phyloP scores from a whole-genome alignment of 768 basidiomycete species.

The Lentinula detonsa region DNA sequence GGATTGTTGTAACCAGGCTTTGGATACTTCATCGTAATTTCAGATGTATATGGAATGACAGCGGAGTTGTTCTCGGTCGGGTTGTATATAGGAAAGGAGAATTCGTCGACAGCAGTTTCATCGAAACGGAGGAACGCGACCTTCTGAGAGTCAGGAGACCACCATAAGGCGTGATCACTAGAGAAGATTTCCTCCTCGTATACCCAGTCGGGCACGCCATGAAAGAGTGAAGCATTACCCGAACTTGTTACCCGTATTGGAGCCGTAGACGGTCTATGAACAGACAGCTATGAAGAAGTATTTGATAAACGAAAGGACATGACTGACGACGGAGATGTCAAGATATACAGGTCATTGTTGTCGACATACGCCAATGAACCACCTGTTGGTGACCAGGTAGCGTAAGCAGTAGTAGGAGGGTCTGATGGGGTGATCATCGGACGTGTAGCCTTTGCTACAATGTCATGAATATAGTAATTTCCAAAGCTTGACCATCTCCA shows the following conservation, averaged over 20 bases:
- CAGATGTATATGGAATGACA: slow-evolving; percentile 74
- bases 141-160: slow-evolving; percentile 72
- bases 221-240: slow-evolving; percentile 81
- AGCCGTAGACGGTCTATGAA: slow-evolving; percentile 19
- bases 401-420: slow-evolving; percentile 73
- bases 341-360: slow-evolving; percentile 84
- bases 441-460: slow-evolving; percentile 60
- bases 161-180: slow-evolving; percentile 77
- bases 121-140: slow-evolving; percentile 86
- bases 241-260: slow-evolving; percentile 74
- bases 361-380: slow-evolving; percentile 84
- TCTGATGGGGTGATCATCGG: slow-evolving; percentile 63
- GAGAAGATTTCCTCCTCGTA: slow-evolving; percentile 91
- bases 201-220: slow-evolving; percentile 97
- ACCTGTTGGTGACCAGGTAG: slow-evolving; percentile 82
- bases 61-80: slow-evolving; percentile 63
- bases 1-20: slow-evolving; percentile 92
- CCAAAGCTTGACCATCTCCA: slow-evolving; percentile 91
- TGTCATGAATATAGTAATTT: slow-evolving; percentile 89
- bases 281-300: background rate
- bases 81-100: slow-evolving; percentile 88
- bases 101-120: slow-evolving; percentile 84
- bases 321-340: slow-evolving; percentile 59
- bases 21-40: slow-evolving; percentile 73
- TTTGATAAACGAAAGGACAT: background rate